Evolutionary conservation across 2,329 filamentous ascomycete genomes (phyloP).

Genomic region (Myriosclerotinia duriaeana): DNA sequence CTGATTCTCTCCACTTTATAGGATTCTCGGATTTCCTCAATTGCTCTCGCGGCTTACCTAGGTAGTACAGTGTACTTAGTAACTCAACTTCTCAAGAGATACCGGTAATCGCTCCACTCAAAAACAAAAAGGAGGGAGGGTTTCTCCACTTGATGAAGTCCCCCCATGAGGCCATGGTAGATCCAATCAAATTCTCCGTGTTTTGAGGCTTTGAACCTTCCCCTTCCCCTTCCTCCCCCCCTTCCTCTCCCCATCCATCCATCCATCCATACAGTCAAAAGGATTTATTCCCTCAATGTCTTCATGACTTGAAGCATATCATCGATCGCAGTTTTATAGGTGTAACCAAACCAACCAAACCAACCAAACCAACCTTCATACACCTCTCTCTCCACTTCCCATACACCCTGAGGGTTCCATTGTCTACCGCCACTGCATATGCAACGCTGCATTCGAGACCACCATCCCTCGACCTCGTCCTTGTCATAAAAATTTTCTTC

Average conservation of each 20-base stretch:
- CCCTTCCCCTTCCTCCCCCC: not conserved
- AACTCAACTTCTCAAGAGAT: too few relatives aligned
- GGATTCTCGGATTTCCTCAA: constrained; percentile 14
- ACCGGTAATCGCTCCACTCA: not conserved
- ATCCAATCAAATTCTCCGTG: not conserved
- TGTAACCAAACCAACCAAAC: not conserved
- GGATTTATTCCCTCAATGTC: not conserved
- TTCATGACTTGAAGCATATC: not conserved
- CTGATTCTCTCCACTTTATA: not conserved
- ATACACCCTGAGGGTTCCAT: constrained; percentile 10
- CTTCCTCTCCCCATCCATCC: too few relatives aligned
- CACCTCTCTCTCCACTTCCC: too few relatives aligned
- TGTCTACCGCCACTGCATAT: constrained; percentile 19
- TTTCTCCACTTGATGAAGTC: not conserved
- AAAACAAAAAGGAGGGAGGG: not conserved
- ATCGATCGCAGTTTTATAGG: not conserved
- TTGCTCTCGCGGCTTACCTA: not conserved
- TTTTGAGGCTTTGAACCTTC: not conserved
- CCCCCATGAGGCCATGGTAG: not conserved
- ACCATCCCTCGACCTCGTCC: not conserved
- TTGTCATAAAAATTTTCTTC: not conserved
- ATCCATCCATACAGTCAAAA: not conserved
- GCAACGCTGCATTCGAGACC: constrained; percentile 4
- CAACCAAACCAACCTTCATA: not conserved
- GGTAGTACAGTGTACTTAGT: too few relatives aligned